These are phyloP conservation scores for Aureobasidium sp. DNA, from an alignment of 2,329 filamentous ascomycete species.

Conservation along the genomic window DNA sequence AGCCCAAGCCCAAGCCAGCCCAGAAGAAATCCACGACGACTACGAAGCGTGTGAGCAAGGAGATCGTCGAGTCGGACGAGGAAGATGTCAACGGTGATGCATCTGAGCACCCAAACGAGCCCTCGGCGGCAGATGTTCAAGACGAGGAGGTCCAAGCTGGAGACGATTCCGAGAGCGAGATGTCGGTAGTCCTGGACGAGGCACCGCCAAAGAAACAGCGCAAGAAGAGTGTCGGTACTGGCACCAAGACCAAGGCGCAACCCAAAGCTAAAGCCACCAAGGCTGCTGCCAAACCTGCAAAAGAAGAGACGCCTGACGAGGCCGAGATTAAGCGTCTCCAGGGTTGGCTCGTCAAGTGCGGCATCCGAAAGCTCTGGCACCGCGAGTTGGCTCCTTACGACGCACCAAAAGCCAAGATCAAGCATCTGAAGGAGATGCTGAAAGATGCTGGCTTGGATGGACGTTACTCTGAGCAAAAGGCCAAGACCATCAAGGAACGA, in stretches of 20 bases:
- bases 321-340: constrained; percentile 84
- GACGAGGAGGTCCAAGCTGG: constrained; percentile 13
- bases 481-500: constrained; percentile 76
- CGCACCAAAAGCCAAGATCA: constrained; percentile 70
- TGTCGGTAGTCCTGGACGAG: constrained; percentile 74
- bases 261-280: constrained; percentile 36
- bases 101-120: constrained; percentile 6
- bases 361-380: constrained; percentile 84
- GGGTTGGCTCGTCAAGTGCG: constrained; percentile 79
- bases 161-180: constrained; percentile 45
- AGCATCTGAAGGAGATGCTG: constrained; percentile 71
- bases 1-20: background rate
- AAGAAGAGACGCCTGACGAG: constrained; percentile 50
- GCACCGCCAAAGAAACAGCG: constrained; percentile 50
- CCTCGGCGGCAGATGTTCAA: constrained; percentile 13
- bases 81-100: constrained; percentile 1
- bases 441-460: constrained; percentile 79
- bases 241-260: constrained; percentile 28
- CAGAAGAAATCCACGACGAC: background rate
- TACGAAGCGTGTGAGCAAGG: background rate
- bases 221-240: constrained; percentile 30
- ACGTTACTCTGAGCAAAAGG: constrained; percentile 76
- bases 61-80: background rate
- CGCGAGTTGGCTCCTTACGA: constrained; percentile 71
- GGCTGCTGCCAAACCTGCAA: constrained; percentile 22